phyloP scores from a whole-genome alignment of 208 protist genomes.

The Trypanosoma rangeli region DNA sequence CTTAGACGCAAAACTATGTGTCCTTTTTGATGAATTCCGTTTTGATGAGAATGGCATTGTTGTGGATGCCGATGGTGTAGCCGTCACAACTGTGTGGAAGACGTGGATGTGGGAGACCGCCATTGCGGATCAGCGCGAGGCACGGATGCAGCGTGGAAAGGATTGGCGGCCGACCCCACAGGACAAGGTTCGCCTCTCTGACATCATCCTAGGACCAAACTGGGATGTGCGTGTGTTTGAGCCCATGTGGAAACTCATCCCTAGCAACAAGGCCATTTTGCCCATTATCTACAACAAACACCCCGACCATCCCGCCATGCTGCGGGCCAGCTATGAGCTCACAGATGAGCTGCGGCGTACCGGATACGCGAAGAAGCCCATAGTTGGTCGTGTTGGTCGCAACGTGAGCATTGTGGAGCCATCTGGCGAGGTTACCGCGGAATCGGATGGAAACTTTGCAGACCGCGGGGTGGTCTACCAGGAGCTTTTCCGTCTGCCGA shows the following conservation, averaged over 20 bases:
- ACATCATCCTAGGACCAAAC: conserved; percentile 76
- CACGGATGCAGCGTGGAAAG: conserved; percentile 55
- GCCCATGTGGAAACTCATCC: conserved; percentile 92
- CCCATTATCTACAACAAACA: conserved; percentile 85
- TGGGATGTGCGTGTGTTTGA: conserved; percentile 81
- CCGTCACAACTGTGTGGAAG: conserved; percentile 86
- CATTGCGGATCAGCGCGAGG: conserved; percentile 69
- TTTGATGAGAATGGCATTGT: conserved; percentile 75
- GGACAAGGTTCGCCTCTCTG: conserved; percentile 84
- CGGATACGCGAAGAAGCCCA: conserved; percentile 86
- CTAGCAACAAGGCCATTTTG: conserved; percentile 91
- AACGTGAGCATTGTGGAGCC: conserved; percentile 80
- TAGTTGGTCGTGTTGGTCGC: conserved; percentile 83
- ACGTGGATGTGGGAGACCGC: conserved; percentile 93
- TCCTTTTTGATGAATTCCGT: conserved; percentile 90
- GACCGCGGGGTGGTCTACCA: conserved; percentile 89
- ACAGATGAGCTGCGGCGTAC: conserved; percentile 52
- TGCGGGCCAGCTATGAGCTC: conserved; percentile 68
- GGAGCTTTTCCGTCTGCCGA: conserved; percentile 66
- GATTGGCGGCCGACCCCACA: conserved; percentile 61
- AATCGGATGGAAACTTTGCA: conserved; percentile 74
- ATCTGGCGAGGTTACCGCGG: conserved; percentile 49
- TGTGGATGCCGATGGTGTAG: conserved; percentile 70
- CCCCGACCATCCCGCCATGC: conserved; percentile 74
- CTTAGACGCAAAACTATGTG: conserved; percentile 78